Base-by-base conservation (phyloP, 441 rosid genomes). In the Biscutella laevigata region DNA sequence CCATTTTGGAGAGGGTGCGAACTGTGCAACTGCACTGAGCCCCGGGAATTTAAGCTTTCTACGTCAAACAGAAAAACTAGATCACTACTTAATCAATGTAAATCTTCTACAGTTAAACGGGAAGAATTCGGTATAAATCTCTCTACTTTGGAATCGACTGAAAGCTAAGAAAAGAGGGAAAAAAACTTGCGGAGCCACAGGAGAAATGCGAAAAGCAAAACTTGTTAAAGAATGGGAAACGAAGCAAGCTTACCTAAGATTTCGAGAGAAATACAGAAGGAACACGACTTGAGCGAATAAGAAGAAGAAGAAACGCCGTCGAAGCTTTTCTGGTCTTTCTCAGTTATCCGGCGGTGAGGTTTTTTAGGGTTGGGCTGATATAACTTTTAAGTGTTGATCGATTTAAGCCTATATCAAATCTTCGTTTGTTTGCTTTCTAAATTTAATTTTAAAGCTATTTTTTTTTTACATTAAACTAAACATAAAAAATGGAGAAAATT, bases 311-410 rank as follows among this genome's bases (percentile, higher is more conserved):
- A 37, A 62, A 26, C 53, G 54, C 48, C 48, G 61, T 36, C 28
- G 34, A 46, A 42, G 40, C 14, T 3, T 19, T 6, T 17, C 5
- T 21, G 0, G n/a, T 6, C 0, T n/a, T 17, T 4, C 15, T 19
- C 1, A 6, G 1, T 46, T 9, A 46, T 16, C 58, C 58, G 58
- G 58, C 58, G 58, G 35, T 37, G 1, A 28, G 6, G 57, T 13
- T 25, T 63, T 24, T 54, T 56, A 55, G 62, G 68, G 68, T 54
- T 62, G 42, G 17, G n/a, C 54, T 28, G 54, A 28, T 49, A 17
- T 6, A 10, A 35, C 16, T n/a, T n/a, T n/a, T n/a, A n/a, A 9
- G 40, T 21, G 21, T 14, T n/a, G 12, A 17, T 40, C 52, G 21
- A 44, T 16, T 35, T 57, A 22, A 56, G 14, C 42, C 34, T n/a